These are phyloP conservation scores for Colletotrichum phormii DNA, from an alignment of 2,329 filamentous ascomycete species.

Conservation along the genomic window DNA sequence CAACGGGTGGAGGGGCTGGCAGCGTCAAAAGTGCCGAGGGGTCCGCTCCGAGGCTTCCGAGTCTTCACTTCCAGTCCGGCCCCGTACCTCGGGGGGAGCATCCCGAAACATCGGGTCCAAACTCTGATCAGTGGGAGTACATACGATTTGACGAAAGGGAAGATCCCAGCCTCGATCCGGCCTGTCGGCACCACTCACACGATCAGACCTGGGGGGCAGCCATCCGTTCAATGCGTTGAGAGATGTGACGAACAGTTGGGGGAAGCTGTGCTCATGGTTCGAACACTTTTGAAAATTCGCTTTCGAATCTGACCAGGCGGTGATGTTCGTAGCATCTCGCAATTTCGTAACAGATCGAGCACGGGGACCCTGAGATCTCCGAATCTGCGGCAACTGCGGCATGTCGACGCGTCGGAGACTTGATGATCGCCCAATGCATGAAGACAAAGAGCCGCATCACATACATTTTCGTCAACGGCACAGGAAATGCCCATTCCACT, in stretches of 20 bases:
- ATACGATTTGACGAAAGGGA: neutral
- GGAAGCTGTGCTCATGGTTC: neutral
- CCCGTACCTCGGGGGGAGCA: neutral
- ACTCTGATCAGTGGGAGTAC: neutral
- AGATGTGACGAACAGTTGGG: conserved; percentile 8
- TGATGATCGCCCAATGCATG: neutral
- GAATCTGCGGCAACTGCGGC: neutral
- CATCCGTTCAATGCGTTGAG: neutral
- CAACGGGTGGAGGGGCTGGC: too few species aligned
- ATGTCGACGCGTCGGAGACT: neutral
- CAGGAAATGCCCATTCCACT: neutral
- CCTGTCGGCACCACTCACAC: neutral
- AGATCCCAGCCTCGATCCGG: neutral
- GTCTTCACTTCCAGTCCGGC: neutral
- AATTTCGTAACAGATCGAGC: neutral
- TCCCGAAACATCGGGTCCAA: conserved; percentile 13
- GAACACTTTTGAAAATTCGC: neutral
- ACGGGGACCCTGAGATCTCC: neutral
- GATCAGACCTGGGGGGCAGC: too few species aligned
- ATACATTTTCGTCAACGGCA: neutral
- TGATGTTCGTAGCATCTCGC: neutral
- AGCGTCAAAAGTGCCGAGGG: neutral
- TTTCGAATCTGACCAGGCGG: too few species aligned
- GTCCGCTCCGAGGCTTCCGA: conserved; percentile 13
- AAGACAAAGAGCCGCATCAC: neutral